A percentile compares a stretch with the other conserved stretches of the same genome.
These are phyloP conservation scores for Calonectria naviculata DNA, from an alignment of 2,329 filamentous ascomycete species.

Conservation along the genomic window DNA sequence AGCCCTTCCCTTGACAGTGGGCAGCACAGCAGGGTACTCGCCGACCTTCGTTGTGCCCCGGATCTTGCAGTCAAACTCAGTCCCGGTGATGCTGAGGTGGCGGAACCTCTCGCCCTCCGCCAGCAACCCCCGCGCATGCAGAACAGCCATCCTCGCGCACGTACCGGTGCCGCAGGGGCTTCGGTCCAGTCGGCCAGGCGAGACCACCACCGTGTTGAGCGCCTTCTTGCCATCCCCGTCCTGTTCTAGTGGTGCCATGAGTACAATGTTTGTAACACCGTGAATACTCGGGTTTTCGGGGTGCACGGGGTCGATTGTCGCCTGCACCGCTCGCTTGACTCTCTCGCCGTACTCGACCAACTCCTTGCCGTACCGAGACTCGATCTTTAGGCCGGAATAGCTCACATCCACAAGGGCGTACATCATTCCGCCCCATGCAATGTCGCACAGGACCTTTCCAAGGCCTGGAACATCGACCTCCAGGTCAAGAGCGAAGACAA, in stretches of 20 bases:
- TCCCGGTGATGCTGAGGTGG: slow-evolving; percentile 55
- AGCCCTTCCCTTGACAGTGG: slow-evolving; percentile 54
- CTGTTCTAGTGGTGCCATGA: slow-evolving; percentile 48
- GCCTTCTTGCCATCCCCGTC: slow-evolving; percentile 41
- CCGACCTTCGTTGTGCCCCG: slow-evolving; percentile 51
- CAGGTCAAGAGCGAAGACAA: slow-evolving; percentile 52
- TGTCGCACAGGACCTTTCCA: slow-evolving; percentile 52
- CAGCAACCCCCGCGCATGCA: slow-evolving; percentile 54
- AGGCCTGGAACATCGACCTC: slow-evolving; percentile 53
- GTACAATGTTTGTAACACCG: slow-evolving; percentile 51
- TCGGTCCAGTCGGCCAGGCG: slow-evolving; percentile 56
- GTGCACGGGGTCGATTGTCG: slow-evolving; percentile 50
- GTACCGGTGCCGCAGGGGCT: slow-evolving; percentile 60
- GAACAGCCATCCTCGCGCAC: slow-evolving; percentile 53
- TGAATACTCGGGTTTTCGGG: slow-evolving; percentile 54
- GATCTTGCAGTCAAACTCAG: slow-evolving; percentile 54
- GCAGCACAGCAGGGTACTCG: slow-evolving; percentile 50
- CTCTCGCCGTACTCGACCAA: slow-evolving; percentile 55
- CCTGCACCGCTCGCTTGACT: slow-evolving; percentile 53
- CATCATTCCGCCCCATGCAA: slow-evolving; percentile 61
- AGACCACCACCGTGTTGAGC: slow-evolving; percentile 55
- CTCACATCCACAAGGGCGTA: slow-evolving; percentile 54
- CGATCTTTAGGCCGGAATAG: slow-evolving; percentile 48
- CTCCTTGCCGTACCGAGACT: slow-evolving; percentile 44
- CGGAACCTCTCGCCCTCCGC: slow-evolving; percentile 48